Evolutionary conservation across 768 basidiomycete genomes (phyloP).

Genomic region (Lentinula raphanica): DNA sequence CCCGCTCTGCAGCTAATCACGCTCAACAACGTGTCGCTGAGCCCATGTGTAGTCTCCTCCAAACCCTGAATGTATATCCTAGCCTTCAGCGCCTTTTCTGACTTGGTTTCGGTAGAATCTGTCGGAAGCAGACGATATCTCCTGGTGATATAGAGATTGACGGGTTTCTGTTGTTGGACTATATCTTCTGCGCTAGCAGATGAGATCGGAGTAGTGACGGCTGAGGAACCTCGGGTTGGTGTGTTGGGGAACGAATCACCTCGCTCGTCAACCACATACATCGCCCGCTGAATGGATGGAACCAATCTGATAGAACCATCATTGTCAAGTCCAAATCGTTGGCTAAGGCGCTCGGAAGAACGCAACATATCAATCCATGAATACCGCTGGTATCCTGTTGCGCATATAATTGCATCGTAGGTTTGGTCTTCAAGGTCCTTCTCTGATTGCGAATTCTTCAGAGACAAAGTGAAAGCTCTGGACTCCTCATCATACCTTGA

Average conservation of each 20-base stretch:
- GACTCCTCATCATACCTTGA: slow-evolving; percentile 19
- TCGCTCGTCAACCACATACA: not conserved
- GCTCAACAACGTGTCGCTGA: slow-evolving; percentile 43
- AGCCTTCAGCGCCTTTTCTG: slow-evolving; percentile 13
- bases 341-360: slow-evolving; percentile 30
- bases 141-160: slow-evolving; percentile 31
- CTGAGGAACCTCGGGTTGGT: slow-evolving; percentile 13
- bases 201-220: slow-evolving; percentile 17
- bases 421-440: slow-evolving; percentile 5
- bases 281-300: not conserved
- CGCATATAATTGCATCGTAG: slow-evolving; percentile 47
- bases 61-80: slow-evolving; percentile 32
- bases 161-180: slow-evolving; percentile 12
- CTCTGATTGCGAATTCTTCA: slow-evolving; percentile 19
- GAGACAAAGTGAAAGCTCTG: slow-evolving; percentile 30
- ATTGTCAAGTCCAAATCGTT: slow-evolving; percentile 28
- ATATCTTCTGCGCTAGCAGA: slow-evolving; percentile 5
- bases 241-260: slow-evolving; percentile 1
- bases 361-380: slow-evolving; percentile 39
- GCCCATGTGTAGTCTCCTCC: slow-evolving; percentile 34
- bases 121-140: slow-evolving; percentile 37
- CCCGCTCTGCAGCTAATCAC: slow-evolving; percentile 39
- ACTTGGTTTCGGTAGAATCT: not conserved
- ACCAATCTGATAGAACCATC: not conserved
- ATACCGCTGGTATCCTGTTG: slow-evolving; percentile 50